phyloP scores from a whole-genome alignment of 306 rosid genomes.

The Herpetospermum pedunculosum region DNA sequence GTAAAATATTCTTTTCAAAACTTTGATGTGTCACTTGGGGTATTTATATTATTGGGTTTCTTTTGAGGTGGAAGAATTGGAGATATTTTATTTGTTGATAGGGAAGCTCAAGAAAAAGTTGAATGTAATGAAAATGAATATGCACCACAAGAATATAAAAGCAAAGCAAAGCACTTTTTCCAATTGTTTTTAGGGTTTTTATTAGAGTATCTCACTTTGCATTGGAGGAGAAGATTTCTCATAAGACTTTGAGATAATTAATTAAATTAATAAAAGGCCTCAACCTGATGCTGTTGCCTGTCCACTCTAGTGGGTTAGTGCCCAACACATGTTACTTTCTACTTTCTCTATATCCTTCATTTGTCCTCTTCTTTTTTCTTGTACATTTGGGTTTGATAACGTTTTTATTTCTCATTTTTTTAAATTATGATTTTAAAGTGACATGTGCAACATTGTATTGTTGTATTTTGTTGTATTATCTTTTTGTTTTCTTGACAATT shows the following conservation, averaged over 20 bases:
- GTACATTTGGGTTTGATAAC: not conserved
- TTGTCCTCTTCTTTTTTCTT: not conserved
- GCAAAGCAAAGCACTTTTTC: not conserved
- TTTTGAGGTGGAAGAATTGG: not conserved
- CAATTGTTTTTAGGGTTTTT: not conserved
- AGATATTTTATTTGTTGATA: not conserved
- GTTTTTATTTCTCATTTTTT: too few relatives aligned
- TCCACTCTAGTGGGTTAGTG: not conserved
- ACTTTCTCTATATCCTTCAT: not conserved
- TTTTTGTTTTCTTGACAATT: too few relatives aligned
- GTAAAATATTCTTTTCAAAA: too few relatives aligned
- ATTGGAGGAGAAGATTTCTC: not conserved
- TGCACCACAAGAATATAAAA: not conserved
- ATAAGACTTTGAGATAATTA: too few relatives aligned
- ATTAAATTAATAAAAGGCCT: not conserved
- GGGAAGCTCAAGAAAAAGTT: not conserved
- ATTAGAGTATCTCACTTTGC: not conserved
- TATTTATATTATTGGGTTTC: not conserved
- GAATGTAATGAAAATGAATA: not conserved
- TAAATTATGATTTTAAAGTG: too few relatives aligned
- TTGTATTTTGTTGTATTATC: too few relatives aligned
- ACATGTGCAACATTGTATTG: too few relatives aligned
- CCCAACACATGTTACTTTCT: not conserved
- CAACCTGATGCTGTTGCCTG: not conserved
- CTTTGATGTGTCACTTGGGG: not conserved